phyloP scores from a whole-genome alignment of 2,329 filamentous ascomycete species.

The Microsporum ferrugineum region DNA sequence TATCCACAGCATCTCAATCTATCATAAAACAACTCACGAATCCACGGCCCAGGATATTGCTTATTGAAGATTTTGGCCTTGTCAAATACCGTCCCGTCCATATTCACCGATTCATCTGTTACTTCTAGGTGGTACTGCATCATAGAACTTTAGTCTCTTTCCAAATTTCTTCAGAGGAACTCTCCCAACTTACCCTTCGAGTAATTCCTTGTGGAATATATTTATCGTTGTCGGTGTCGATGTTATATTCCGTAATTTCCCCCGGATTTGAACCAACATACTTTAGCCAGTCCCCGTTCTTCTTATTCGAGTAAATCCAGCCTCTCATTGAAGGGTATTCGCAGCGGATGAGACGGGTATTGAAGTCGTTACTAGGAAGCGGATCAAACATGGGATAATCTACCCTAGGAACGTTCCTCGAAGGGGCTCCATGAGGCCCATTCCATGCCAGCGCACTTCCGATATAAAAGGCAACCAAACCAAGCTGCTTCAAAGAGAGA shows the following conservation, averaged over 20 bases:
- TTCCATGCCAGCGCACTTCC: background rate
- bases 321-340: conserved; percentile 10
- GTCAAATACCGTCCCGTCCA: conserved; percentile 9
- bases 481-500: background rate
- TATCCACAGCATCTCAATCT: background rate
- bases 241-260: conserved; percentile 6
- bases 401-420: background rate
- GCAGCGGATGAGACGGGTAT: conserved; percentile 9
- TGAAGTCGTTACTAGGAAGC: conserved; percentile 7
- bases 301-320: conserved; percentile 9
- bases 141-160: background rate
- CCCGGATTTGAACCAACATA: conserved; percentile 6
- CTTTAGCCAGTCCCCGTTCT: conserved; percentile 10
- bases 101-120: conserved; percentile 8
- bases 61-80: conserved; percentile 11
- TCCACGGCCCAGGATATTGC: conserved; percentile 12
- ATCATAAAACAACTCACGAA: conserved; percentile 8
- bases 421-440: background rate
- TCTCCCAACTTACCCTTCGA: conserved; percentile 6
- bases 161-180: background rate
- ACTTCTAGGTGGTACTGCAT: conserved; percentile 9
- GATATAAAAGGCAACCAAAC: background rate
- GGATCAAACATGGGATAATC: conserved; percentile 5
- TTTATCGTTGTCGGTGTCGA: conserved; percentile 12
- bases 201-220: conserved; percentile 10